Conservation (phyloP, 306 rosid species). For the Corylus avellana region DNA sequence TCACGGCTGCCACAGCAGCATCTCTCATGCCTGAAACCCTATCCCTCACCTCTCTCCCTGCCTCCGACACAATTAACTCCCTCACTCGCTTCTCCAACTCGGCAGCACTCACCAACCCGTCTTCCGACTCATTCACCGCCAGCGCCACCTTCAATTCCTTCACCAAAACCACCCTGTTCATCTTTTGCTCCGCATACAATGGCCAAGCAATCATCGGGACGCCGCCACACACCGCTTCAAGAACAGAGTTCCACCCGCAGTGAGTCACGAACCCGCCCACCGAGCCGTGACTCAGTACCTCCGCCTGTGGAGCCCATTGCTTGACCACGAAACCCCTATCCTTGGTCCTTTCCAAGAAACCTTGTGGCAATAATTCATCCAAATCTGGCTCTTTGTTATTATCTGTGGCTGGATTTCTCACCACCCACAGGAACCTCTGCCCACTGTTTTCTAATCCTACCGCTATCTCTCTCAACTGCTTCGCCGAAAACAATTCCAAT, state of each 20-base stretch:
- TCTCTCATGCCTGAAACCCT: slow-evolving; percentile 1
- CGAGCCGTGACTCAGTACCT: slow-evolving; percentile 15
- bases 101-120: slow-evolving; percentile 24
- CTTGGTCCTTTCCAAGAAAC: slow-evolving; percentile 5
- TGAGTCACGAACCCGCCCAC: slow-evolving; percentile 42
- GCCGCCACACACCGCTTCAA: slow-evolving; percentile 22
- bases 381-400: neutral
- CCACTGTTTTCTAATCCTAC: slow-evolving; percentile 58
- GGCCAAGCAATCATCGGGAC: slow-evolving; percentile 46
- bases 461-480: slow-evolving; percentile 51
- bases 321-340: neutral
- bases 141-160: slow-evolving; percentile 22
- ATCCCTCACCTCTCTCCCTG: slow-evolving; percentile 20
- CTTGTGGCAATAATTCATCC: neutral
- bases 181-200: slow-evolving; percentile 36
- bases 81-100: slow-evolving; percentile 37
- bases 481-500: slow-evolving; percentile 39
- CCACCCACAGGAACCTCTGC: slow-evolving; percentile 63
- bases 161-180: slow-evolving; percentile 22
- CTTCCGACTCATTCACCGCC: slow-evolving; percentile 12
- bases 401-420: neutral
- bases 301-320: slow-evolving; percentile 15
- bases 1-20: slow-evolving; percentile 15
- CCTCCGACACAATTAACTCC: slow-evolving; percentile 28
- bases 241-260: slow-evolving; percentile 43